These are phyloP conservation scores for Malus hybrid DNA, from an alignment of 331 rosid genomes.

Conservation along the genomic window DNA sequence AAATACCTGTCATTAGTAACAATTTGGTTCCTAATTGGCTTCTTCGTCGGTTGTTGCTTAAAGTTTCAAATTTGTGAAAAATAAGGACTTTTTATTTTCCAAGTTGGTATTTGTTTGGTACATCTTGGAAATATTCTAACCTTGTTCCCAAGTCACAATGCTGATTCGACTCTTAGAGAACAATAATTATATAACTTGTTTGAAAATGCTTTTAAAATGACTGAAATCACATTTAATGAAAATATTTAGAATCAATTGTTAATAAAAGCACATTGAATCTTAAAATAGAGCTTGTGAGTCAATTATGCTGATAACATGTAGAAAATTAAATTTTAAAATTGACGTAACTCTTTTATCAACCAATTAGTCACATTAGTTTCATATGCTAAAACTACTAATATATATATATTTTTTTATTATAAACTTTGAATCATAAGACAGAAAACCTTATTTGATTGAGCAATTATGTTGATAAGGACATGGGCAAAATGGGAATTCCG, in stretches of 20 bases:
- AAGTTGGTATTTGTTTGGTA: not conserved
- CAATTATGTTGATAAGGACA: not conserved
- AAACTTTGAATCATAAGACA: no score
- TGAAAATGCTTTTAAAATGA: rapidly evolving
- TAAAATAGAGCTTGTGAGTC: rapidly evolving
- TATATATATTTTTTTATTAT: no score
- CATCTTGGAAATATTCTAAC: not conserved
- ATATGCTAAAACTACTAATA: no score
- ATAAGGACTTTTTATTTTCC: not conserved
- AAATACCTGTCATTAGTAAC: not conserved
- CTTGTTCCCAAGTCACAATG: not conserved
- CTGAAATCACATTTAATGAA: rapidly evolving
- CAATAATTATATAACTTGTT: no score
- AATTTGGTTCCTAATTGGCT: not conserved
- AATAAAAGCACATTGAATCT: no score
- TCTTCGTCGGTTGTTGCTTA: not conserved
- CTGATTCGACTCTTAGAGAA: not conserved
- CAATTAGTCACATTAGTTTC: not conserved
- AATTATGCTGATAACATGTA: not conserved
- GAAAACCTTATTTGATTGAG: no score
- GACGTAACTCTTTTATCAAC: not conserved
- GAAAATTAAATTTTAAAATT: no score
- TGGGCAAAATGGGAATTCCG: constrained; percentile 30
- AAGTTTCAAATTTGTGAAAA: not conserved
- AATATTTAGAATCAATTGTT: no score